A percentile compares a stretch with the other conserved stretches of the same genome.
These are phyloP conservation scores for Solanum bukasovii DNA, from an alignment of 257 asterid genomes.

Conservation along the genomic window DNA sequence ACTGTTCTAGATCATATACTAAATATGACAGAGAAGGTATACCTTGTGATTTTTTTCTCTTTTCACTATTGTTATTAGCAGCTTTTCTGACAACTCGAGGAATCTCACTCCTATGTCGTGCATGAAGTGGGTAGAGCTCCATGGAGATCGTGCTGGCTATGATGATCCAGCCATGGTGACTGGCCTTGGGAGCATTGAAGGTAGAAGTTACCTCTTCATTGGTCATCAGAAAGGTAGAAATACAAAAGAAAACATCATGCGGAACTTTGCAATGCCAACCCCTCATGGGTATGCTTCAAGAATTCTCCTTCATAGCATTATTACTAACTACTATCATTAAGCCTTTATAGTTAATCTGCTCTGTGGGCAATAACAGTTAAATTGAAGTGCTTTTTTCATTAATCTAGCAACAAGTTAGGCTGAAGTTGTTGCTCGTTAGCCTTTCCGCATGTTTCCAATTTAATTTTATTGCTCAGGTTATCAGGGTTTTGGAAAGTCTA, in stretches of 20 bases:
- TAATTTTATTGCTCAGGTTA: neutral
- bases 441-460: neutral
- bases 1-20: slow-evolving; percentile 81
- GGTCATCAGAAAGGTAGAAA: slow-evolving; percentile 92
- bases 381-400: neutral
- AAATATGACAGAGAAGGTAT: slow-evolving; percentile 75
- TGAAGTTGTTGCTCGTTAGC: neutral
- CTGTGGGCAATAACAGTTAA: neutral
- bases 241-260: slow-evolving; percentile 72
- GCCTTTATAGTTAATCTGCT: neutral
- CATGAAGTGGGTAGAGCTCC: slow-evolving; percentile 80
- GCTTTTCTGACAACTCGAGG: neutral
- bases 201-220: slow-evolving; percentile 72
- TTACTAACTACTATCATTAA: neutral
- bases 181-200: slow-evolving; percentile 81
- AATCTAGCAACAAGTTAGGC: neutral
- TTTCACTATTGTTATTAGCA: neutral
- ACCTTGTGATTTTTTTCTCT: neutral
- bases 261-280: slow-evolving; percentile 96
- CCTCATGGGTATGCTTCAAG: slow-evolving; percentile 71
- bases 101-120: neutral
- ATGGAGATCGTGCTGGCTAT: slow-evolving; percentile 86
- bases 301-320: neutral
- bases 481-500: neutral
- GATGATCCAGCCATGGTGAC: slow-evolving; percentile 90